Conservation (phyloP, 306 rosid genomes). For the Sicyos edulis region DNA sequence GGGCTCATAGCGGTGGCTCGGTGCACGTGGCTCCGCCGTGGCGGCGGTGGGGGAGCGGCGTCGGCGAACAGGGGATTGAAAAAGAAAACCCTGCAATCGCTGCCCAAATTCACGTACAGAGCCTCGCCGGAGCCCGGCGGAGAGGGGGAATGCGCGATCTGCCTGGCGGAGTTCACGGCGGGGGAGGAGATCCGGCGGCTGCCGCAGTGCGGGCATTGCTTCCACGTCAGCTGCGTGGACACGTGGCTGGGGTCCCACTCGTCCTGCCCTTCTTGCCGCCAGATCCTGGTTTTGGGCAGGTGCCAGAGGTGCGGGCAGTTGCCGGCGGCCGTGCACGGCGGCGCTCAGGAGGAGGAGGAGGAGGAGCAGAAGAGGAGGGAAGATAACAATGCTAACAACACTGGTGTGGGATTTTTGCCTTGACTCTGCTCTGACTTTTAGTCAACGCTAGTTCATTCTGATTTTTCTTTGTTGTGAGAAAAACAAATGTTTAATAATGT, state of each 20-base stretch:
- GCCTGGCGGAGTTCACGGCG: conserved; percentile 47
- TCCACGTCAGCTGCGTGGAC: conserved; percentile 65
- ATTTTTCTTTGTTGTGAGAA: too few relatives aligned
- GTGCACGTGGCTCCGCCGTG: conserved; percentile 76
- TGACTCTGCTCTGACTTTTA: neutral
- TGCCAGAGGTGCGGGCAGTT: conserved; percentile 64
- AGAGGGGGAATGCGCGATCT: conserved; percentile 56
- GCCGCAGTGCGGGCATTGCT: conserved; percentile 71
- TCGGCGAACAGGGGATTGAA: conserved; percentile 60
- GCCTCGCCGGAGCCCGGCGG: neutral
- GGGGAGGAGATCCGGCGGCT: conserved; percentile 67
- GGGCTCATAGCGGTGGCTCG: conserved; percentile 73
- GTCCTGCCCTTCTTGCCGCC: conserved; percentile 72
- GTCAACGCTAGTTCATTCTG: neutral
- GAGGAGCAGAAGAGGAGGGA: neutral
- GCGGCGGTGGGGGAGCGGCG: conserved; percentile 17
- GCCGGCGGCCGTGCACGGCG: conserved; percentile 23
- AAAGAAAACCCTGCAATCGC: conserved; percentile 72
- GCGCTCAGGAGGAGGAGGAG: neutral
- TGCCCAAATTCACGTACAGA: conserved; percentile 50
- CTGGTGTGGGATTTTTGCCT: conserved; percentile 8
- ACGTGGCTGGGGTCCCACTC: conserved; percentile 70
- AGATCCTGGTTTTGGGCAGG: conserved; percentile 41
- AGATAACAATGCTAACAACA: neutral
- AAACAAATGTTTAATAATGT: too few relatives aligned